A percentile compares a stretch with the other conserved stretches of the same genome.
Conservation (phyloP, 768 basidiomycete species). For the Rhodotorula babjevae region DNA sequence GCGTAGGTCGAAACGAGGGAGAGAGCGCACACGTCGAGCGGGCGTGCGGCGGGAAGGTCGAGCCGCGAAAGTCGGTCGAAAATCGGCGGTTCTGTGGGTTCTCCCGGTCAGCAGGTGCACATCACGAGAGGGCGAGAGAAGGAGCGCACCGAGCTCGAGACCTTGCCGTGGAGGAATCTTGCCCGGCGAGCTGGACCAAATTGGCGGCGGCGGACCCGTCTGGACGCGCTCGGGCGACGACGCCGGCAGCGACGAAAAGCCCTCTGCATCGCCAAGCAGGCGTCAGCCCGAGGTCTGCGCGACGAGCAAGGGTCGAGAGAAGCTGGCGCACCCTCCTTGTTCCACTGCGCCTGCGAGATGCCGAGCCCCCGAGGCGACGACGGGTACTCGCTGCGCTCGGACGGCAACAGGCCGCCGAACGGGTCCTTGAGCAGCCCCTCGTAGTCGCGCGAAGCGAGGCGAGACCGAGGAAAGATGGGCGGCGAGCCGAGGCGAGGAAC, state of each 20-base stretch:
- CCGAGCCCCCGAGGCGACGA: neutral
- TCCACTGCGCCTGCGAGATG: neutral
- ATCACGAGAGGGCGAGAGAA: neutral
- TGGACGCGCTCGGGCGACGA: neutral
- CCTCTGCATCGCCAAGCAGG: neutral
- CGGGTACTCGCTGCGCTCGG: neutral
- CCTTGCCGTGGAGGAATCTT: rapidly evolving
- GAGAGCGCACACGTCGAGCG: neutral
- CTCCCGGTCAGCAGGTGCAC: rapidly evolving
- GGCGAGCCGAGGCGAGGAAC: neutral
- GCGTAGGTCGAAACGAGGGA: neutral
- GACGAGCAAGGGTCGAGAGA: neutral
- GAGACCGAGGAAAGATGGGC: neutral
- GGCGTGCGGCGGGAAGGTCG: neutral
- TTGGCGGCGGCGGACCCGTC: neutral
- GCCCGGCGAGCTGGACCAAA: neutral
- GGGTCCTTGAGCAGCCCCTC: too few species aligned
- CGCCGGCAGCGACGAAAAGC: neutral
- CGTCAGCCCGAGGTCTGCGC: neutral
- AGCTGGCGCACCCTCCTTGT: constrained; percentile 7
- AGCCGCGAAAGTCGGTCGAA: neutral
- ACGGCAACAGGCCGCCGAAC: neutral
- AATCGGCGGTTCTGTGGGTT: neutral
- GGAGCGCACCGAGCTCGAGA: neutral
- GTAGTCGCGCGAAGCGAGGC: neutral